Conservation (phyloP, 2,329 filamentous ascomycete genomes). For the Dothideomycetidae sp. region DNA sequence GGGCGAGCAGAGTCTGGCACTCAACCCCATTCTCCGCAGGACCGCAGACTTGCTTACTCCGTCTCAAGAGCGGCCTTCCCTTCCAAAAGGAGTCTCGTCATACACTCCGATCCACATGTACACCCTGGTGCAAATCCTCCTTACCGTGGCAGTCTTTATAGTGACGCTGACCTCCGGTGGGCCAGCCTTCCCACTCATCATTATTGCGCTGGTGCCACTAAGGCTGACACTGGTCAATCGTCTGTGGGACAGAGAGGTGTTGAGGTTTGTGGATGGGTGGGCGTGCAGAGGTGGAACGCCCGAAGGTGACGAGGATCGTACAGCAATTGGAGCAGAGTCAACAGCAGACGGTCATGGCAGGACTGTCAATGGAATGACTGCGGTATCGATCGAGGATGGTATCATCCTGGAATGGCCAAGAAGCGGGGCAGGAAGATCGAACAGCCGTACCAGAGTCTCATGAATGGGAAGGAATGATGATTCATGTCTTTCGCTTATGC, state of each 20-base stretch:
- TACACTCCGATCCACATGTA: slow-evolving; percentile 46
- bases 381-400: too few species aligned
- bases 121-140: slow-evolving; percentile 42
- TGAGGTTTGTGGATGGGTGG: slow-evolving; percentile 37
- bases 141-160: slow-evolving; percentile 48
- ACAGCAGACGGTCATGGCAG: too few species aligned
- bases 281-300: slow-evolving; percentile 27
- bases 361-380: too few species aligned
- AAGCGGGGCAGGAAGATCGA: too few species aligned
- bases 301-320: slow-evolving; percentile 18
- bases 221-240: slow-evolving; percentile 45
- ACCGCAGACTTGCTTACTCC: slow-evolving; percentile 45
- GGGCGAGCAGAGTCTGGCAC: slow-evolving; percentile 49
- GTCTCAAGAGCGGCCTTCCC: slow-evolving; percentile 22
- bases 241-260: slow-evolving; percentile 44
- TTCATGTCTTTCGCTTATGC: too few species aligned
- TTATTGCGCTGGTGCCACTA: slow-evolving; percentile 50
- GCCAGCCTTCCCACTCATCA: slow-evolving; percentile 48
- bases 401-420: too few species aligned
- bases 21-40: slow-evolving; percentile 48
- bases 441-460: too few species aligned
- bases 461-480: too few species aligned
- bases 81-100: slow-evolving; percentile 14
- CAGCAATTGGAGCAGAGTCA: neutral
- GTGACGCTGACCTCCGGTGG: slow-evolving; percentile 49